phyloP scores from a whole-genome alignment of 306 rosid species.

The Lotus japonicus region DNA sequence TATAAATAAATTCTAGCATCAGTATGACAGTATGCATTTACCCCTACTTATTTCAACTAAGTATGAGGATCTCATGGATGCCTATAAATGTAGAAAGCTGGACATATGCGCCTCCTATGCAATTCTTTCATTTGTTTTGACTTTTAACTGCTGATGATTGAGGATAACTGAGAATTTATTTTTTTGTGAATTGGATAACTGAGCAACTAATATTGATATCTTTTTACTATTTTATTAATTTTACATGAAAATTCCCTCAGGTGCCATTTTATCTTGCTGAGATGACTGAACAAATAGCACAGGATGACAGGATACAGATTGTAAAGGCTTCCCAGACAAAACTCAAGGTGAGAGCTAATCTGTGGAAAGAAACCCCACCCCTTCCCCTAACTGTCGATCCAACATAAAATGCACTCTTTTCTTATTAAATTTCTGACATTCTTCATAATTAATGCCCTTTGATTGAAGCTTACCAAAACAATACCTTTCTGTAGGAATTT shows the following conservation, averaged over 20 bases:
- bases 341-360: slow-evolving; percentile 53
- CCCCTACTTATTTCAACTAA: not conserved
- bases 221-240: not conserved
- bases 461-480: slow-evolving; percentile 4
- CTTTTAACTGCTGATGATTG: not conserved
- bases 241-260: slow-evolving; percentile 31
- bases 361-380: not conserved
- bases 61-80: not conserved
- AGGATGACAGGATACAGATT: slow-evolving; percentile 67
- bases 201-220: not conserved
- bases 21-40: not conserved
- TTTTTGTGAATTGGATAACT: too few relatives aligned
- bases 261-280: slow-evolving; percentile 90
- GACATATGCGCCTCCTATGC: not conserved
- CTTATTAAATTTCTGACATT: not conserved
- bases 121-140: not conserved
- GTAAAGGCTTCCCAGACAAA: slow-evolving; percentile 70
- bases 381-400: not conserved
- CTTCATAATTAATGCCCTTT: not conserved
- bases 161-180: not conserved
- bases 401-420: not conserved
- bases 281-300: slow-evolving; percentile 70
- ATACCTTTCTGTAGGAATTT: slow-evolving; percentile 49
- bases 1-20: not conserved
- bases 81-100: not conserved